Evolutionary conservation across 169 alveolate species (phyloP), one percentile per base, ranked within the genome.

Genomic region (Pseudocohnilembus persalinus): DNA sequence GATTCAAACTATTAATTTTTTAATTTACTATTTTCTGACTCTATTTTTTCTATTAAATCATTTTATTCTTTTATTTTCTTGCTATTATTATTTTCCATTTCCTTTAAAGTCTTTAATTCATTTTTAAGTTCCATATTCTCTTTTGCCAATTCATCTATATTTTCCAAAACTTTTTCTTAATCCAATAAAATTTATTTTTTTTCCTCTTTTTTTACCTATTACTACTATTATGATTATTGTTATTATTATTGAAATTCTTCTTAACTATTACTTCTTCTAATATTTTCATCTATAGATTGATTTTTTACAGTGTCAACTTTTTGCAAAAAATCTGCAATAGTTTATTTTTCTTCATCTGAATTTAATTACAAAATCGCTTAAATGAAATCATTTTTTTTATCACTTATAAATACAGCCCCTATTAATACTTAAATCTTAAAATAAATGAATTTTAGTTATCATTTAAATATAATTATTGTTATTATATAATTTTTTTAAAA

Each of bases 121-220:
- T 82, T n/a, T 34, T 73, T 34, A 6, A 82, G 74, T n/a, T 73
- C 73, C 26, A 25, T 74, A n/a, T 73, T 82, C 0, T 82, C 72
- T 30, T 20, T 73, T 74, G 72, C 87, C 64, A 74, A 31, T 74
- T 82, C 87, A 82, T 82, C 87, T 63, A 82, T 73, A 33, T 82
- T 82, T 49, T 31, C 1, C 65, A 82, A 33, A 31, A 73, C 31
- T 31, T 29, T 34, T 82, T 82, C 68, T 4, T 49, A 11, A 11
- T 49, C 68, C 20, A 49, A 11, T 4, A 11, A 49, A 49, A 49
- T 49, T 20, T 49, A 20, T 20, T 49, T 20, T 11, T 49, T 20
- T 49, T 49, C 68, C 68, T n/a, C n/a, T n/a, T n/a, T n/a, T n/a
- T n/a, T n/a, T n/a, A n/a, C n/a, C n/a, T n/a, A n/a, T n/a, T n/a